phyloP scores from a whole-genome alignment of 176 grass and related monocot genomes.

The Zoysia japonica region DNA sequence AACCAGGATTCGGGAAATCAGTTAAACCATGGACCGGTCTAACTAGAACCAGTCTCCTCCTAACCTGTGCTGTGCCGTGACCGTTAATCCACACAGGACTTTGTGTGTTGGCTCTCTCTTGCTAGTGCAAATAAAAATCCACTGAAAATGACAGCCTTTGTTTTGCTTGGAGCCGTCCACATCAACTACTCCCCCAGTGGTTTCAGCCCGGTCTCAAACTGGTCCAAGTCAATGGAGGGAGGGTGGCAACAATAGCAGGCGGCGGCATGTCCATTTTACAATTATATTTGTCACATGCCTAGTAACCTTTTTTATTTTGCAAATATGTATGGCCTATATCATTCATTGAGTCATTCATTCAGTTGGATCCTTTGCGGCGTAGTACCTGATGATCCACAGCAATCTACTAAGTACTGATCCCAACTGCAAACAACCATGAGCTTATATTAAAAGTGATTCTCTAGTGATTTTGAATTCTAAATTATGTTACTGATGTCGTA shows the following conservation, averaged over 20 bases:
- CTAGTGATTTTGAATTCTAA: neutral
- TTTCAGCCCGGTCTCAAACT: conserved; percentile 27
- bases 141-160: neutral
- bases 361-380: conserved; percentile 18
- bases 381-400: conserved; percentile 19
- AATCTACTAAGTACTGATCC: conserved; percentile 10
- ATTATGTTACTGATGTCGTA: too few relatives aligned
- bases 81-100: too few relatives aligned
- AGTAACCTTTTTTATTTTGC: conserved; percentile 10
- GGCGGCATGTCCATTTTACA: conserved; percentile 39
- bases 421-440: neutral
- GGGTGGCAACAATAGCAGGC: neutral
- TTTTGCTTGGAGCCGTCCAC: neutral
- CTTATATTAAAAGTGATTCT: neutral
- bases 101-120: too few relatives aligned
- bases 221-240: conserved; percentile 30
- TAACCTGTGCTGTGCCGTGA: too few relatives aligned
- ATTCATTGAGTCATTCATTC: neutral
- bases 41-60: too few relatives aligned
- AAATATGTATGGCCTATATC: neutral
- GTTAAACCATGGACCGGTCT: neutral
- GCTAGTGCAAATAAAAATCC: too few relatives aligned
- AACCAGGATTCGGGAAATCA: neutral
- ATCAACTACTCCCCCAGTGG: neutral
- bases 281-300: conserved; percentile 39